Evolutionary conservation across 2,329 filamentous ascomycete genomes (phyloP).

Genomic region (Aspergillus fructus): DNA sequence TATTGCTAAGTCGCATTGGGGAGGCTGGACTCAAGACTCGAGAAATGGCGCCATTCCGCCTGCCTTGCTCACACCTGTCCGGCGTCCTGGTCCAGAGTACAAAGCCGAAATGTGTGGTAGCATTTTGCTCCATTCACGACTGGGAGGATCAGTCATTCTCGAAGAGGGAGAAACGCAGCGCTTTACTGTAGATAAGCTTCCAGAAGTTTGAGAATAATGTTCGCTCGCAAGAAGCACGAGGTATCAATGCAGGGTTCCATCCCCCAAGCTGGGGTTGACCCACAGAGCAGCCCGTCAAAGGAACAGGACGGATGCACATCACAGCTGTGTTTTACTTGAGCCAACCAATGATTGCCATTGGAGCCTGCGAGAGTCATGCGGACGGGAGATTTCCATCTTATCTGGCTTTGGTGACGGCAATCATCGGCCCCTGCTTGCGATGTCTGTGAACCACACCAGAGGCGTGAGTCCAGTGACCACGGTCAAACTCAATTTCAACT

Average conservation of each 20-base stretch:
- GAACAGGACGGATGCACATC: background rate
- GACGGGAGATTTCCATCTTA: background rate
- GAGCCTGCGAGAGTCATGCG: background rate
- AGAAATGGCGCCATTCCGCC: no score
- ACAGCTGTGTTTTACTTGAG: background rate
- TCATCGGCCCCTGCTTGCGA: background rate
- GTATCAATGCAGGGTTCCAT: conserved; percentile 11
- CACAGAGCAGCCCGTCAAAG: background rate
- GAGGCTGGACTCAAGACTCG: background rate
- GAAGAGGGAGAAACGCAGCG: background rate
- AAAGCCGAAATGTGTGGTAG: no score
- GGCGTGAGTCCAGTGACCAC: background rate
- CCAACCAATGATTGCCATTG: background rate
- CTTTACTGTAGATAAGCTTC: conserved; percentile 1
- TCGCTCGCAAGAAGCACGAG: background rate
- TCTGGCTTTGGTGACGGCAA: background rate
- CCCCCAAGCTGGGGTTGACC: background rate
- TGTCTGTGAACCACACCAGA: background rate
- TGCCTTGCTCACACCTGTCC: background rate
- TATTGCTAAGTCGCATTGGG: conserved; percentile 2
- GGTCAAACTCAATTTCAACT: background rate
- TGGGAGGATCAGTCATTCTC: background rate
- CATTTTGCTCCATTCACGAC: background rate
- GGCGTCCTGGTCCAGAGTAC: no score
- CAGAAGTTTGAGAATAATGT: background rate